Base-by-base conservation (phyloP, 345 rosid genomes). In the Nephelium lappaceum region DNA sequence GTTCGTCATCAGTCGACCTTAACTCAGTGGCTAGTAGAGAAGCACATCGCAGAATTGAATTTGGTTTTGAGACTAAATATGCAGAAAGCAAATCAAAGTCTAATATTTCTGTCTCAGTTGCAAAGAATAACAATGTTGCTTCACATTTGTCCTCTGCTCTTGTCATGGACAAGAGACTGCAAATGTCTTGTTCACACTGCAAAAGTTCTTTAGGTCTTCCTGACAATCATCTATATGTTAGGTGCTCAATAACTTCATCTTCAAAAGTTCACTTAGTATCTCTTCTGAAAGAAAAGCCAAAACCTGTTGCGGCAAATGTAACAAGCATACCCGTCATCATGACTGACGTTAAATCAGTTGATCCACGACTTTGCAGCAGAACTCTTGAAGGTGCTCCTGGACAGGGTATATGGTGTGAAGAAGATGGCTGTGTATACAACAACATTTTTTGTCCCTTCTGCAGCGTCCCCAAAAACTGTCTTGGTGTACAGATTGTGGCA, bases 401-500 rank as follows among this genome's bases (percentile, higher is more conserved):
- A 47, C 82, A 78, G 75, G 93, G 95, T 69, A 79, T 90, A 74
- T 95, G 97, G 99, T 83, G 85, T 53, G 83, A 91, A 83, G 89
- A 93, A 86, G 99, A 95, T 84, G 98, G 98, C 24, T 95, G 98
- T 82, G 98, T 93, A 74, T 95, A 87, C 89, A 89, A 82, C 75
- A 86, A 87, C 47, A 82, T 93, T 67, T 87, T 75, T 76, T 93
- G 99, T 80, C 96, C 99, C 66, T 95, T 88, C 87, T 95, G 99
- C 81, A 87, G 74, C 67, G 67, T 58, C 73, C 87, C 90, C 25
- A 76, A 77, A 80, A 87, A 85, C 53, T 90, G 93, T 77, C 92
- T 93, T 27, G 98, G 98, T 58, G 98, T 89, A 27, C 92, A 89
- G 83, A 81, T 93, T 79, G 85, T 91, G 87, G 98, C 98, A 77